phyloP scores from a whole-genome alignment of 164 flowering plant species.

The Warburgia ugandensis region DNA sequence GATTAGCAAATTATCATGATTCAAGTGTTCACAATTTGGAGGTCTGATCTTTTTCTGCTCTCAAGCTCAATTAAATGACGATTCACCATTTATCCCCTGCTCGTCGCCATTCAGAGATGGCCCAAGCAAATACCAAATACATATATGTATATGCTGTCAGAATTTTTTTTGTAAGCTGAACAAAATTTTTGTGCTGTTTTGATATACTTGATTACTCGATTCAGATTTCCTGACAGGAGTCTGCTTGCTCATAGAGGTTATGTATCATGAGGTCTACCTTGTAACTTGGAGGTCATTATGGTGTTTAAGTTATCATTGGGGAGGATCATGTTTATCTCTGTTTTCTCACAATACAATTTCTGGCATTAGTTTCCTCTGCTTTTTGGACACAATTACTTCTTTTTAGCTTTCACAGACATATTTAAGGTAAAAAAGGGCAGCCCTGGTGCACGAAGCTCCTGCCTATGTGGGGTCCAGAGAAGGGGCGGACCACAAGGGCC shows the following conservation, averaged over 20 bases:
- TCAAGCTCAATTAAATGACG: not conserved
- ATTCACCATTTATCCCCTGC: not conserved
- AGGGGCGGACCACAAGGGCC: no score
- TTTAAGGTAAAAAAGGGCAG: no score
- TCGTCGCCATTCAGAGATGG: not conserved
- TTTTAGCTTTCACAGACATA: no score
- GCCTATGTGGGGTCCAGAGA: no score
- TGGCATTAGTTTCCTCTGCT: no score
- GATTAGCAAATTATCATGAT: not conserved
- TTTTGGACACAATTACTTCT: no score
- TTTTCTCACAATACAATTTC: no score
- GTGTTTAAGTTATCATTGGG: not conserved
- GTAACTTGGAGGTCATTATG: not conserved
- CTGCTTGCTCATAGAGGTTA: not conserved
- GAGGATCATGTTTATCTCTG: not conserved
- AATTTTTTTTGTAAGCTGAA: not conserved
- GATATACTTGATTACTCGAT: not conserved
- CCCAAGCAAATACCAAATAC: not conserved
- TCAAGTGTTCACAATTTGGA: not conserved
- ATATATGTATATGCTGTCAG: not conserved
- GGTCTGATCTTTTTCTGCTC: not conserved
- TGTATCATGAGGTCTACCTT: not conserved
- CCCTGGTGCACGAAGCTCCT: no score
- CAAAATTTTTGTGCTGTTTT: no score
- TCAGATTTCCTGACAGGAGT: slow-evolving; percentile 1